Evolutionary conservation across 768 basidiomycete species (phyloP).

Genomic region (Xerocomellus dryophilus): DNA sequence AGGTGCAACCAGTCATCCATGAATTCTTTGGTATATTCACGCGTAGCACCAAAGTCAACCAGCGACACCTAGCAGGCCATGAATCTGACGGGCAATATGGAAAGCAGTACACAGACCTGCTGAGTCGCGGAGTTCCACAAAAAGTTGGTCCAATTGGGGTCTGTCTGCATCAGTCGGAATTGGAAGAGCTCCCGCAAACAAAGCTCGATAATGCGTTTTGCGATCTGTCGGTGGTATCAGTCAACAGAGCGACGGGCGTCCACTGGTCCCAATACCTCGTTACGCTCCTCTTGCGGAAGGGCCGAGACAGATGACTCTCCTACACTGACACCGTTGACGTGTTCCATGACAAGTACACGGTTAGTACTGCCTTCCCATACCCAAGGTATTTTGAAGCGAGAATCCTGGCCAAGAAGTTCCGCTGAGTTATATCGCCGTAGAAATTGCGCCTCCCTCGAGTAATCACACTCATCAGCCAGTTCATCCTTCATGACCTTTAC

Average conservation of each 20-base stretch:
- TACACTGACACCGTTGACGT: conserved; percentile 75
- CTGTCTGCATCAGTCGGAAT: conserved; percentile 95
- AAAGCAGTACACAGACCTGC: conserved; percentile 42
- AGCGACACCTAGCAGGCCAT: conserved; percentile 59
- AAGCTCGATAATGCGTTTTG: conserved; percentile 73
- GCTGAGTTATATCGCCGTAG: conserved; percentile 56
- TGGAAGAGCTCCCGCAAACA: conserved; percentile 89
- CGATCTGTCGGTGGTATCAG: conserved; percentile 56
- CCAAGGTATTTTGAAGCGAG: conserved; percentile 80
- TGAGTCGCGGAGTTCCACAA: conserved; percentile 71
- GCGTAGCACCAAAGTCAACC: conserved; percentile 95
- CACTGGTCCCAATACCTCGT: conserved; percentile 55
- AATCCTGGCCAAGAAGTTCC: conserved; percentile 51
- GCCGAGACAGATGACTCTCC: conserved; percentile 56
- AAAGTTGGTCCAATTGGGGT: conserved; percentile 99
- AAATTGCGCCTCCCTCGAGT: conserved; percentile 76
- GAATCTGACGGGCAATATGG: background rate
- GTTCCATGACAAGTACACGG: conserved; percentile 87
- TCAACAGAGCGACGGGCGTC: background rate
- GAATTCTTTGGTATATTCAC: conserved; percentile 80
- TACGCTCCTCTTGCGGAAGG: conserved; percentile 62
- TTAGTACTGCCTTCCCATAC: conserved; percentile 80
- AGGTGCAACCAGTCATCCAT: conserved; percentile 85
- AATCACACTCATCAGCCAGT: conserved; percentile 90
- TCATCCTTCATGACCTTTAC: conserved; percentile 84